A percentile compares a stretch with the other conserved stretches of the same genome.
Conservation (phyloP, 2,329 filamentous ascomycete species). For the Ophiocordyceps camponoti-leonardi region DNA sequence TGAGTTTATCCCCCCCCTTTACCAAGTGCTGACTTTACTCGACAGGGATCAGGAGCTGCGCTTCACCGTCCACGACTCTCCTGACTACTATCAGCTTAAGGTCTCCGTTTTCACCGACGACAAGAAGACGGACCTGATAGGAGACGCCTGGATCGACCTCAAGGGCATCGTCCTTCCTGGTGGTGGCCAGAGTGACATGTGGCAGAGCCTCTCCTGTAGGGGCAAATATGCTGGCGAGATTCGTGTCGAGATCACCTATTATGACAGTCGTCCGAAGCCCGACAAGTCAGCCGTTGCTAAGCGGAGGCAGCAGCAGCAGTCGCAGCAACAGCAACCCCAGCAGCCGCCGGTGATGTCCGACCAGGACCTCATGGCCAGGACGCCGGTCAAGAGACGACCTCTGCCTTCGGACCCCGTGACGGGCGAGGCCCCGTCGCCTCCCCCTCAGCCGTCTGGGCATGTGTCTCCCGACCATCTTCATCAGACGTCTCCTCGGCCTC, state of each 20-base stretch:
- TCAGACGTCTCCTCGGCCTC: conserved; percentile 29
- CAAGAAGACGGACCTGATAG: conserved; percentile 92
- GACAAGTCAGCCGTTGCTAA: conserved; percentile 49
- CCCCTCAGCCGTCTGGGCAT: conserved; percentile 3
- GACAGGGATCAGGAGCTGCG: conserved; percentile 90
- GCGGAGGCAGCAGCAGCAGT: conserved; percentile 22
- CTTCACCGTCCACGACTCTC: conserved; percentile 88
- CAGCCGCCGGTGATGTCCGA: neutral
- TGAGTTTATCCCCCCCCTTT: neutral
- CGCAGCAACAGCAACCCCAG: neutral
- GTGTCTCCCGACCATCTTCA: conserved; percentile 18
- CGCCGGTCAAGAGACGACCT: conserved; percentile 65
- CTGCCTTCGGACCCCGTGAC: conserved; percentile 63
- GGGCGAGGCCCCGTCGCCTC: conserved; percentile 24
- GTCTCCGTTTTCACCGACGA: conserved; percentile 96
- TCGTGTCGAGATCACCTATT: conserved; percentile 88
- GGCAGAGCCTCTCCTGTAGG: conserved; percentile 75
- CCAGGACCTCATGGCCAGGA: conserved; percentile 24
- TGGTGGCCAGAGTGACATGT: conserved; percentile 85
- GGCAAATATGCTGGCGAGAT: conserved; percentile 95
- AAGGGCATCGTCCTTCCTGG: conserved; percentile 65
- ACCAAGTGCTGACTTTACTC: neutral
- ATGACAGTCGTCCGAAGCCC: conserved; percentile 70
- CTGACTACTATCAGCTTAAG: conserved; percentile 92
- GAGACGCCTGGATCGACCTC: conserved; percentile 80